phyloP scores from a whole-genome alignment of 129 eudicot species.

The Calendula officinalis region DNA sequence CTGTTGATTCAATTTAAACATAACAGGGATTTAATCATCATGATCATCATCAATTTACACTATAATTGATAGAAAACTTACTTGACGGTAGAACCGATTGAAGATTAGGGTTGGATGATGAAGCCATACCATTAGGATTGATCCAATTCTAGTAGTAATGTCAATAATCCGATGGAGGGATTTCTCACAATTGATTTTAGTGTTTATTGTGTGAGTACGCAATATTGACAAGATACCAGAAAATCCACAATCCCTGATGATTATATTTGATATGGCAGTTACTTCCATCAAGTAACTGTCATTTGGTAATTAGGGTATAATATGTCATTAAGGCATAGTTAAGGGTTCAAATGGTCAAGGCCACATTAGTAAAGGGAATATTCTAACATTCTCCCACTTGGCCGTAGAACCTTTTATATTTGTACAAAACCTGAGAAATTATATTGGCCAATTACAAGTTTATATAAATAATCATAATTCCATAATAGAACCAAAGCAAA shows the following conservation, averaged over 20 bases:
- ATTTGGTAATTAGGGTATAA: too few relatives aligned
- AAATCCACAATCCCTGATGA: neutral
- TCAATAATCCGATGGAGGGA: neutral
- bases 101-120: neutral
- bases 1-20: too few relatives aligned
- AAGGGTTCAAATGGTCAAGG: neutral
- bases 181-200: neutral
- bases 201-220: neutral
- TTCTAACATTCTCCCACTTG: conserved; percentile 1
- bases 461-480: neutral
- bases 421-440: neutral
- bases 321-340: too few relatives aligned
- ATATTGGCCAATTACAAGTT: neutral
- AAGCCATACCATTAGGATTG: neutral
- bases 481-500: neutral
- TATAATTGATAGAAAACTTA: neutral
- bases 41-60: too few relatives aligned
- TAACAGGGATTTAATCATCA: too few relatives aligned
- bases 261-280: neutral
- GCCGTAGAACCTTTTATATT: neutral
- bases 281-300: neutral
- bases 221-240: neutral
- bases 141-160: neutral
- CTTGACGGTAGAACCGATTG: neutral
- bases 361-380: neutral